Evolutionary conservation across 768 basidiomycete species (phyloP), one percentile per base, ranked within the genome.

Genomic region (Leccinum fibrillosum): DNA sequence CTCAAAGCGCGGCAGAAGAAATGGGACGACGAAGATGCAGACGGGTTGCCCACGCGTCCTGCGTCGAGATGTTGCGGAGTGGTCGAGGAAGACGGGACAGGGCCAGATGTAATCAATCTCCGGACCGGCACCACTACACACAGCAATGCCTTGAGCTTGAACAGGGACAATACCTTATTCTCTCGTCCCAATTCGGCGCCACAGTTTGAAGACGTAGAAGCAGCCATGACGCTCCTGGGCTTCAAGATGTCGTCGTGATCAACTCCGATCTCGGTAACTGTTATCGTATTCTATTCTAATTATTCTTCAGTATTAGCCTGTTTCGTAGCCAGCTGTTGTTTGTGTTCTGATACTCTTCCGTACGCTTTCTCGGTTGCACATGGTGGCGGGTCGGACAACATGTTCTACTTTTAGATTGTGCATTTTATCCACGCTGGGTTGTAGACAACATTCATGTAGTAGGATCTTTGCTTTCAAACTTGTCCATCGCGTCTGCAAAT

Each of bases 1-100:
- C 86, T 86, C 48, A 75, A 74, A 26, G 75, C 72, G 50, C 72
- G 77, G 55, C 69, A 69, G 51, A 74, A 61, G 45, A 63, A 52
- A 25, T 57, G 71, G 62, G 49, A 15, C 19, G 68, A 72, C 53
- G 66, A 65, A 56, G 62, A 70, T 26, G 52, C 61, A 53, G 60
- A 63, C n/a, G 49, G 45, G 12, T 34, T 53, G 6, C 45, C 47
- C 28, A n/a, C 56, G 39, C 60, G 44, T 64, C 52, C 59, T 17
- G 52, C 59, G 49, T 54, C 51, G 58, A 48, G 52, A 48, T 35
- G 37, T 12, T 47, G 44, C 19, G 47, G 15, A 52, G 60, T 60
- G 13, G 49, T 42, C 28, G 63, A 60, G 19, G 63, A 56, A 17
- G 58, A 58, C 25, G 59, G 56, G 5, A 34, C 42, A 34, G 69